Evolutionary conservation across 768 basidiomycete genomes (phyloP).

Genomic region (Exidia glandulosa): DNA sequence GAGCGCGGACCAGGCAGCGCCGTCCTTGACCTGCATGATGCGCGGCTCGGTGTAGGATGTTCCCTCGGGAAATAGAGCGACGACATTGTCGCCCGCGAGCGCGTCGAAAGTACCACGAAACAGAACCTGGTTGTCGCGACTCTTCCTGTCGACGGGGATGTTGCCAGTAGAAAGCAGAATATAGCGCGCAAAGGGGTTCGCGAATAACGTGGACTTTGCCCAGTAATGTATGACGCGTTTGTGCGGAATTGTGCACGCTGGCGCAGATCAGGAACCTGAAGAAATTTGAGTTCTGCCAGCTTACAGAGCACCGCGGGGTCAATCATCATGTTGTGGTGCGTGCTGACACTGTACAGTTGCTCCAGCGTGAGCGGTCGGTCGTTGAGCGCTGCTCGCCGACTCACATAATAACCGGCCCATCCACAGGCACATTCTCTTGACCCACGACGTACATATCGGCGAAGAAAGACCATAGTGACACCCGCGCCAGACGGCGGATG

Average conservation of each 20-base stretch:
- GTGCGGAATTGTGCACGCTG: constrained; percentile 77
- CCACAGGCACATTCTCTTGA: constrained; percentile 73
- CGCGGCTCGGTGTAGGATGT: constrained; percentile 88
- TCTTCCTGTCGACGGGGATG: constrained; percentile 93
- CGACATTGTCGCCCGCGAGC: constrained; percentile 64
- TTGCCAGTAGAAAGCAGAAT: constrained; percentile 87
- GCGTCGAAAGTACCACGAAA: constrained; percentile 87
- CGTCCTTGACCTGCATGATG: constrained; percentile 89
- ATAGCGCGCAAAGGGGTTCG: constrained; percentile 58
- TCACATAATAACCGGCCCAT: constrained; percentile 90
- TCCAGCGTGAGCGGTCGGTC: background rate
- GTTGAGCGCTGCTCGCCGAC: constrained; percentile 19
- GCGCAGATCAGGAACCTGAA: constrained; percentile 7
- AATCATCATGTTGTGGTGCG: constrained; percentile 94
- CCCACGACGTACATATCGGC: constrained; percentile 78
- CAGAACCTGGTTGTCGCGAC: constrained; percentile 78
- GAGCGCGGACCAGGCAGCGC: constrained; percentile 87
- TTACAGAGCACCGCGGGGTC: constrained; percentile 75
- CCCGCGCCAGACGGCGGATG: constrained; percentile 57
- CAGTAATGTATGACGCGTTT: constrained; percentile 77
- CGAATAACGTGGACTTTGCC: constrained; percentile 90
- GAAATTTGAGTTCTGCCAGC: constrained; percentile 17
- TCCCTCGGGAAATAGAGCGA: constrained; percentile 92
- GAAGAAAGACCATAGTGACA: constrained; percentile 81
- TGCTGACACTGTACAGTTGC: constrained; percentile 46